A percentile compares a stretch with the other conserved stretches of the same genome.
These are phyloP conservation scores for Sisymbrium altissimum DNA, from an alignment of 345 rosid species.

Conservation along the genomic window DNA sequence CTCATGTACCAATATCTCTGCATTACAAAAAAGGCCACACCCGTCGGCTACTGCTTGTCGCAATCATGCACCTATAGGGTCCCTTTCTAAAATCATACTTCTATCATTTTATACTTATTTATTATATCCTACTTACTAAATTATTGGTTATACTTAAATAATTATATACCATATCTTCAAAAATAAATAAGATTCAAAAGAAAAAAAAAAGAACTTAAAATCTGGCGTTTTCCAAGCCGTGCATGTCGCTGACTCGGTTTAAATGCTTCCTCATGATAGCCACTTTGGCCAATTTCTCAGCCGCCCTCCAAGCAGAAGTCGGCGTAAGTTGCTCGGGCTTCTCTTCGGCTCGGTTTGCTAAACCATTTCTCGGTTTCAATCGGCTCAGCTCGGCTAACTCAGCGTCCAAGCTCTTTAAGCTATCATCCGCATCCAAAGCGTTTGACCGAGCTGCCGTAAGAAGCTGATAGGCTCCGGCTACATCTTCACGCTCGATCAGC, in stretches of 20 bases:
- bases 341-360: conserved; percentile 35
- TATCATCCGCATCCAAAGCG: conserved; percentile 49
- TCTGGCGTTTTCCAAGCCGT: conserved; percentile 97
- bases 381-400: conserved; percentile 62
- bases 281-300: conserved; percentile 87
- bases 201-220: conserved; percentile 42
- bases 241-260: conserved; percentile 94
- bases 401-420: conserved; percentile 50
- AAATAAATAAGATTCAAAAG: conserved; percentile 1
- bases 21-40: conserved; percentile 32
- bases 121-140: conserved; percentile 7
- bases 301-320: conserved; percentile 76
- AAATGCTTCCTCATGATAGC: conserved; percentile 91
- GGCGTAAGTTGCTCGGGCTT: conserved; percentile 77
- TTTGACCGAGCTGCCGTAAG: conserved; percentile 64
- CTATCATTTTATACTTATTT: background rate
- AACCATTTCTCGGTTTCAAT: conserved; percentile 28
- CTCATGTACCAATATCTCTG: conserved; percentile 22
- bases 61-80: conserved; percentile 18
- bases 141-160: conserved; percentile 9
- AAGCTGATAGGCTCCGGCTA: conserved; percentile 56
- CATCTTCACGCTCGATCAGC: conserved; percentile 48
- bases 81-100: conserved; percentile 18
- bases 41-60: conserved; percentile 38
- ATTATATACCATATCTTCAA: conserved; percentile 24